phyloP scores from a whole-genome alignment of 2,329 filamentous ascomycete genomes.

The Alternaria sp. region DNA sequence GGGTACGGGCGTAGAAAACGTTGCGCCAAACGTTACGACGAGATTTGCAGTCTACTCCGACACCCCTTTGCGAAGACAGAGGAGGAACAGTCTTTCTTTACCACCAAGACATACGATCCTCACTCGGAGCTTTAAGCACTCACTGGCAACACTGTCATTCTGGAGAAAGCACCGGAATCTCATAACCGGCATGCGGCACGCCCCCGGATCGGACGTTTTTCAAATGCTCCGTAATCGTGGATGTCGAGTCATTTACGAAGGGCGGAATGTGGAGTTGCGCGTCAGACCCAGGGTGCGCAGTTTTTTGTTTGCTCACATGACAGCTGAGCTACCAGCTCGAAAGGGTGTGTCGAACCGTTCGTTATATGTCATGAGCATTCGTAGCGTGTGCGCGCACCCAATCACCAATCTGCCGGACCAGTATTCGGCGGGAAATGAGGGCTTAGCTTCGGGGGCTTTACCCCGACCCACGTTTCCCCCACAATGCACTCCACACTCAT shows the following conservation, averaged over 20 bases:
- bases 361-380: neutral
- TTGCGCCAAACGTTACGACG: conserved; percentile 51
- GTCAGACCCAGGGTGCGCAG: neutral
- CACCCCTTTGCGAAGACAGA: conserved; percentile 28
- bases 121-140: conserved; percentile 5
- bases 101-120: neutral
- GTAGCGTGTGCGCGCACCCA: conserved; percentile 4
- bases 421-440: neutral
- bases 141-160: conserved; percentile 9
- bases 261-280: conserved; percentile 12
- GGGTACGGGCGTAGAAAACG: conserved; percentile 30
- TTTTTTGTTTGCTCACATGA: conserved; percentile 9
- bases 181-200: neutral
- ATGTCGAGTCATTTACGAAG: neutral
- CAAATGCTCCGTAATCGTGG: neutral
- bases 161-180: neutral
- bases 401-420: conserved; percentile 15
- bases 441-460: conserved; percentile 9
- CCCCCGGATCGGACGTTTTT: neutral
- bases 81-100: conserved; percentile 10
- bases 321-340: neutral
- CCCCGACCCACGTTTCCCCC: conserved; percentile 5
- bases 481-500: conserved; percentile 21
- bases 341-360: neutral
- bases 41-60: conserved; percentile 53